These are phyloP conservation scores for Aspergillus hancockii DNA, from an alignment of 495 filamentous ascomycete species.

Conservation along the genomic window DNA sequence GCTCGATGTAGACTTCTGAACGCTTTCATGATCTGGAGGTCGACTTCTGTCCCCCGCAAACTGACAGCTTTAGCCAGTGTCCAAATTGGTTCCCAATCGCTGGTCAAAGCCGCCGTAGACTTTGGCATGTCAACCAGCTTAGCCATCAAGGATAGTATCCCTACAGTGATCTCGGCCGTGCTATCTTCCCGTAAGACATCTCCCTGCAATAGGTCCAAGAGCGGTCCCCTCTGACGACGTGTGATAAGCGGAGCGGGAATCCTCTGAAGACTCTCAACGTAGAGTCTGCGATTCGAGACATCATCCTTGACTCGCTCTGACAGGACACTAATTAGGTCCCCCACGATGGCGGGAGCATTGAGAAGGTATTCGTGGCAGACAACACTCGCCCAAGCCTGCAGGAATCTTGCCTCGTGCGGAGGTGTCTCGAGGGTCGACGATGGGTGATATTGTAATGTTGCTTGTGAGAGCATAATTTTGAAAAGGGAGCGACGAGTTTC, in stretches of 20 bases:
- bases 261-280: slow-evolving; percentile 43
- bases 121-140: slow-evolving; percentile 46
- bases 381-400: slow-evolving; percentile 46
- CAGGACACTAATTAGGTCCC: slow-evolving; percentile 37
- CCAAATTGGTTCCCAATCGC: slow-evolving; percentile 45
- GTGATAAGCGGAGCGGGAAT: slow-evolving; percentile 40
- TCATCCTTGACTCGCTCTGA: slow-evolving; percentile 38
- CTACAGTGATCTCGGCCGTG: slow-evolving; percentile 31
- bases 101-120: slow-evolving; percentile 37
- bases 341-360: slow-evolving; percentile 34
- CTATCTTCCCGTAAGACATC: slow-evolving; percentile 34
- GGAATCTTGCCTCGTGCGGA: slow-evolving; percentile 33
- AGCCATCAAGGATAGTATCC: slow-evolving; percentile 44
- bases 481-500: slow-evolving; percentile 36
- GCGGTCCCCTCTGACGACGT: slow-evolving; percentile 35
- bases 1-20: slow-evolving; percentile 42
- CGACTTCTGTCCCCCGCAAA: slow-evolving; percentile 35
- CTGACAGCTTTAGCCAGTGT: slow-evolving; percentile 37
- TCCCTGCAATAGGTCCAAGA: slow-evolving; percentile 40
- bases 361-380: slow-evolving; percentile 49
- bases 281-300: slow-evolving; percentile 31
- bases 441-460: slow-evolving; percentile 35
- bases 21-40: slow-evolving; percentile 46
- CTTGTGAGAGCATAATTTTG: slow-evolving; percentile 36
- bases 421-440: slow-evolving; percentile 33